Conservation (phyloP, 2,329 filamentous ascomycete genomes). For the Hypoxylon sp. region DNA sequence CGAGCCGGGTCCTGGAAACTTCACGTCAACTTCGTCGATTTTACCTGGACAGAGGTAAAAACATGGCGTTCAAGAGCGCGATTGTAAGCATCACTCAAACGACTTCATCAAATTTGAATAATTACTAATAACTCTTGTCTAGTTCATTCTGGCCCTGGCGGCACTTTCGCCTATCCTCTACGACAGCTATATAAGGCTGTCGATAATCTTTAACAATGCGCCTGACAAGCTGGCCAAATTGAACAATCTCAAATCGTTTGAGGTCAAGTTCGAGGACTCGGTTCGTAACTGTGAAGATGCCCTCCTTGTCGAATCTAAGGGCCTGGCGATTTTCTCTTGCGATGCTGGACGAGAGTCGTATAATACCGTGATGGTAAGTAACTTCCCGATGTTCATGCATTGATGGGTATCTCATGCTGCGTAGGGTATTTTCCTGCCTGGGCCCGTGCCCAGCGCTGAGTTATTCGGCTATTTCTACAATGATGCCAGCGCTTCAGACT, state of each 20-base stretch:
- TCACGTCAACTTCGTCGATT: neutral
- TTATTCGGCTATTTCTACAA: slow-evolving; percentile 60
- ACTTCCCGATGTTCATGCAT: neutral
- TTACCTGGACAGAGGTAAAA: neutral
- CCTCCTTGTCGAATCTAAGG: slow-evolving; percentile 55
- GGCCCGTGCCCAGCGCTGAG: slow-evolving; percentile 48
- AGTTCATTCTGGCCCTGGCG: slow-evolving; percentile 30
- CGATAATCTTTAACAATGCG: slow-evolving; percentile 46
- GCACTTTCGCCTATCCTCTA: slow-evolving; percentile 29
- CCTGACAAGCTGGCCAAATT: slow-evolving; percentile 49
- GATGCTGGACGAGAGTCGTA: slow-evolving; percentile 58
- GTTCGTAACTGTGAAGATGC: slow-evolving; percentile 59
- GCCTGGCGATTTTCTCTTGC: slow-evolving; percentile 57
- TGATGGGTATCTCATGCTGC: neutral
- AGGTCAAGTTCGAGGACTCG: slow-evolving; percentile 56
- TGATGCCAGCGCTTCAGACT: slow-evolving; percentile 39
- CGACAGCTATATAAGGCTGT: slow-evolving; percentile 5
- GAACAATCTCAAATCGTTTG: slow-evolving; percentile 48
- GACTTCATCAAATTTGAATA: too few species aligned
- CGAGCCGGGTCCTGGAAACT: neutral
- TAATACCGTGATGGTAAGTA: slow-evolving; percentile 59
- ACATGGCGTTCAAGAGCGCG: slow-evolving; percentile 24
- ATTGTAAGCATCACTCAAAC: slow-evolving; percentile 15
- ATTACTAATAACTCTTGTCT: neutral
- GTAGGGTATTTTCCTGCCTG: slow-evolving; percentile 53